Evolutionary conservation across 345 rosid species (phyloP).

Genomic region (Moricandia arvensis): DNA sequence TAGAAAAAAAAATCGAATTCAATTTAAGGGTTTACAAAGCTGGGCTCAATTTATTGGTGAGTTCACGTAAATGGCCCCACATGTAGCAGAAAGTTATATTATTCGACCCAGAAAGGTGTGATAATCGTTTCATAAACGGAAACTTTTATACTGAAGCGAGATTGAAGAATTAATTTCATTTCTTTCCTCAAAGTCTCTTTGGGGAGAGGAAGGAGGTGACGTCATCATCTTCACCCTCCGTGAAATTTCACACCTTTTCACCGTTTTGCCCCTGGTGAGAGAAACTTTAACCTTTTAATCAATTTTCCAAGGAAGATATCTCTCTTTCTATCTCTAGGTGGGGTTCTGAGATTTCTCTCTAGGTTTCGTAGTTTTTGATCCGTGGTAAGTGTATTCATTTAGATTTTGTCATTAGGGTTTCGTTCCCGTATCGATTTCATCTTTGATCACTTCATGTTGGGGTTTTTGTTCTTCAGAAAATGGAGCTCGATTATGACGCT

Average conservation of each 20-base stretch:
- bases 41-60: conserved; percentile 6
- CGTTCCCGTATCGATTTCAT: conserved; percentile 16
- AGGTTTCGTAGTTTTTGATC: conserved; percentile 20
- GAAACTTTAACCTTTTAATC: conserved; percentile 23
- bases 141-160: conserved; percentile 9
- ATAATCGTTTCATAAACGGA: conserved; percentile 10
- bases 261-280: conserved; percentile 33
- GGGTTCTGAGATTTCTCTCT: conserved; percentile 25
- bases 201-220: conserved; percentile 31
- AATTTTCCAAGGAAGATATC: conserved; percentile 1
- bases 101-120: conserved; percentile 15
- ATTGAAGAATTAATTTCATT: conserved; percentile 9
- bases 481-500: conserved; percentile 70
- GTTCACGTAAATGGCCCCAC: conserved; percentile 13
- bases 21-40: neutral
- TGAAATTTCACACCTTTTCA: neutral
- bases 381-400: neutral
- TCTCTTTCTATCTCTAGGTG: neutral
- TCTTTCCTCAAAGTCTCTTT: conserved; percentile 8
- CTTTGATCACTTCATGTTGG: conserved; percentile 15
- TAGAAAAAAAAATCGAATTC: neutral
- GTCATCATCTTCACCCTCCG: conserved; percentile 20
- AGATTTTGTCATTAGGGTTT: neutral
- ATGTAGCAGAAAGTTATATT: conserved; percentile 11
- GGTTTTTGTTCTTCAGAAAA: conserved; percentile 15